Base-by-base conservation (phyloP, 2,329 filamentous ascomycete genomes). In the Fusarium sp. region DNA sequence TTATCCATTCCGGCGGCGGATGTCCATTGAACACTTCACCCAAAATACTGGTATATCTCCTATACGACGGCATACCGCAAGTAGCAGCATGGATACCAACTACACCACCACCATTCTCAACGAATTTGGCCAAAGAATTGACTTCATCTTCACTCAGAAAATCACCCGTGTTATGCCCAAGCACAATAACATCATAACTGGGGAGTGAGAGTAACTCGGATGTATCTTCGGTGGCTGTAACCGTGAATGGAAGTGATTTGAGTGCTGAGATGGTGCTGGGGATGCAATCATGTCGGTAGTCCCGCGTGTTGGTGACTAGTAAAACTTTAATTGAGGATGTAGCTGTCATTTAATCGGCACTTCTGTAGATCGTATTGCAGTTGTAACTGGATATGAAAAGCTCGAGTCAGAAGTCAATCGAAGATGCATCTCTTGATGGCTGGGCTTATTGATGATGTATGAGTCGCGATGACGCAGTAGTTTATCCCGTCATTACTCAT, bases 51-150 rank as follows among this genome's bases (percentile, higher is more conserved):
- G 41, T 51, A 16, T 70, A 70, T 3, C n/a, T 20, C 0, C 18
- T 16, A 6, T 34, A n/a, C 10, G 10, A 16, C 7, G 11, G 10
- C 6, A 62, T 45, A 4, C 67, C 67, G 0, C 42, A 36, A 0
- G 67, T 31, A 0, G 67, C 67, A 12, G 63, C 67, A 13, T 70
- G 67, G 8, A 70, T 34, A 15, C 67, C 67, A 9, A 70, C 37
- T 4, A 70, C 50, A 2, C 67, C 67, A 28, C 63, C 64, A 0
- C 67, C 67, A 28, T 33, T 34, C 0, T 54, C 31, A 2, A 65
- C 46, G 28, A 55, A 70, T 0, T 1, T 8, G 0, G 18, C 26
- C n/a, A 70, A 18, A 4, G 49, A 36, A 1, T n/a, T 6, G 3
- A 58, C 16, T n/a, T 70, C 63, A 0, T 28, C 15, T 8, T 45